Conservation (phyloP, 2,329 filamentous ascomycete genomes). For the Chaetomiaceae sp. region DNA sequence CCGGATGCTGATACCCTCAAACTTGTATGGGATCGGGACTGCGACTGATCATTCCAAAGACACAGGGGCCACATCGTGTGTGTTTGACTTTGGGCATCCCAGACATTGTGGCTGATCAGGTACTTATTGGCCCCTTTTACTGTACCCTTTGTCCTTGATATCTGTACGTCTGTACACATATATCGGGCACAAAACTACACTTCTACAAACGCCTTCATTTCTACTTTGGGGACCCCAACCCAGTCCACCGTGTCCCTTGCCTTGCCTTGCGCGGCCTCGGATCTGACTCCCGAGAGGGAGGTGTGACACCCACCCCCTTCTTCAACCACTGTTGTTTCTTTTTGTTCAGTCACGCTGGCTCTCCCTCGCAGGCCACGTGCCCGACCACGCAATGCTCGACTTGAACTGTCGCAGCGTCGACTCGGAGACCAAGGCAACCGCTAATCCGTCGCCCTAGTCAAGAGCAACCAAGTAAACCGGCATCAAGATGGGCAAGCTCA, state of each 20-base stretch:
- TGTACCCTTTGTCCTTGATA: no score
- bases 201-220: no score
- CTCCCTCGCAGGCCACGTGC: neutral
- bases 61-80: neutral
- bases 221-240: no score
- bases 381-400: neutral
- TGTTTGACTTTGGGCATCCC: neutral
- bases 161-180: no score
- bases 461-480: neutral
- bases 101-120: neutral
- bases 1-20: neutral
- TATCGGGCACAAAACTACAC: no score
- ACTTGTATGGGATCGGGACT: neutral
- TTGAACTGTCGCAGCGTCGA: neutral
- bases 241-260: no score
- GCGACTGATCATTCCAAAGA: neutral
- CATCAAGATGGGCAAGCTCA: constrained; percentile 33
- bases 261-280: no score
- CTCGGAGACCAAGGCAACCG: neutral
- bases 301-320: neutral
- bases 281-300: neutral
- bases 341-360: neutral
- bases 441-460: neutral
- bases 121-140: neutral
- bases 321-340: neutral